Percentiles rank a stretch among this genome's conserved stretches.
These are phyloP conservation scores for Yamadazyma laniorum DNA, from an alignment of 805 yeast genomes.

Conservation along the genomic window DNA sequence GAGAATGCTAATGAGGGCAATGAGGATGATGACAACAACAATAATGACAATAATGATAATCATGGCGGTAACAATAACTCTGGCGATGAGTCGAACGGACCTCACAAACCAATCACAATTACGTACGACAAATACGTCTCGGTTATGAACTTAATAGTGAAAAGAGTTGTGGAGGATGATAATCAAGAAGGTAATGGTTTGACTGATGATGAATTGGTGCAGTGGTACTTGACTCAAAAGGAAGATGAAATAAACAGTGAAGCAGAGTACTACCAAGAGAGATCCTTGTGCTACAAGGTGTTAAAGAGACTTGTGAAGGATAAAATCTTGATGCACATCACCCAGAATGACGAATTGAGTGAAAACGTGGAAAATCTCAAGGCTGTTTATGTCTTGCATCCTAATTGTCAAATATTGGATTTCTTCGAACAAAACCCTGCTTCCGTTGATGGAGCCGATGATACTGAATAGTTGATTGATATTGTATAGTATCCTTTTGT, in stretches of 20 bases:
- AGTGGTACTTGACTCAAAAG: conserved; percentile 74
- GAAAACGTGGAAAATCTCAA: conserved; percentile 10
- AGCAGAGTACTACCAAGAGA: conserved; percentile 66
- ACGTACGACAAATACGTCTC: conserved; percentile 84
- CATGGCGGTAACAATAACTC: conserved; percentile 14
- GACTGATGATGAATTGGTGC: conserved; percentile 65
- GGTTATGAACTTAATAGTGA: conserved; percentile 78
- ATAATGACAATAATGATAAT: conserved; percentile 10
- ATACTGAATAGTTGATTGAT: conserved; percentile 4
- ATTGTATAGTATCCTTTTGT: conserved; percentile 2
- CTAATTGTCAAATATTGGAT: conserved; percentile 79
- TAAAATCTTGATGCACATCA: conserved; percentile 66
- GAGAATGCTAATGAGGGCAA: conserved; percentile 24
- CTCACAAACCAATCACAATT: conserved; percentile 42
- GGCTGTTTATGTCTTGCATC: conserved; percentile 55
- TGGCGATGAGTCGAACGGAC: conserved; percentile 4
- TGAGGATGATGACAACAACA: conserved; percentile 19
- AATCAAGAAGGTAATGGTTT: conserved; percentile 55
- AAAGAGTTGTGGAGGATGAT: conserved; percentile 56
- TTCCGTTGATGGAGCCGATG: conserved; percentile 7
- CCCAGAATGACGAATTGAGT: conserved; percentile 27
- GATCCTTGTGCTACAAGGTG: conserved; percentile 73
- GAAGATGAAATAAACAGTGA: conserved; percentile 72
- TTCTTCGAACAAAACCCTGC: conserved; percentile 43
- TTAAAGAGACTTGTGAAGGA: conserved; percentile 81